Evolutionary conservation across 352 stramenopile species (phyloP), one percentile per base, ranked within the genome.

Genomic region (Phytophthora lateralis): DNA sequence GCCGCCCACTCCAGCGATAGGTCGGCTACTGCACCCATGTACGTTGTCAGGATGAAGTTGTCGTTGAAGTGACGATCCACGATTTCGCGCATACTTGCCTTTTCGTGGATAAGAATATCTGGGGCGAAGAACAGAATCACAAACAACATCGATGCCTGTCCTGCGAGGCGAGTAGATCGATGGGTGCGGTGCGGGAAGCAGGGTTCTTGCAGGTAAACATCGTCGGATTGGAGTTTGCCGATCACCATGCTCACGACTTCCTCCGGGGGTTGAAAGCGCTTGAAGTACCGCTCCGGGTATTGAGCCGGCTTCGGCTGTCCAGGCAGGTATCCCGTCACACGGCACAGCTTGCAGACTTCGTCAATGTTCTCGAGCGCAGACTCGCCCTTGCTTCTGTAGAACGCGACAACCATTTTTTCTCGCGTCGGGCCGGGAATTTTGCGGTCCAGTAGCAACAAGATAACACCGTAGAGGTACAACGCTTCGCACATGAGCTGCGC

Each of bases 41-140:
- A 98, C n/a, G 86, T 97, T 34, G 91, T 87, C 45, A 98, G 71
- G 50, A 98, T 96, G 60, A 97, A 98, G 78, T 98, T 98, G 74
- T 98, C 96, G 62, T 96, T 96, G 64, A 98, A 98, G 65, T 97
- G 93, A 20, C 91, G 91, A 73, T 98, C 95, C 4, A 98, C 94
- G 54, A 98, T 97, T 71, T 98, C 93, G 39, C 95, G 88, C 88
- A 98, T 96, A 50, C 76, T 97, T 39, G 86, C 78, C 44, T 93
- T 89, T 30, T 98, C 91, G 56, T 96, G 86, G 57, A 96, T 96
- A 15, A 98, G 54, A 55, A 97, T 96, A 26, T 95, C 82, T 0
- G 95, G 90, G 10, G 91, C 88, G 55, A 98, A 98, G 71, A 95
- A 98, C 29, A 98, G 60, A 46, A 98, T 96, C 20, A 98, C 93